These are phyloP conservation scores for Cercospora berteroae DNA, from an alignment of 2,329 filamentous ascomycete species.

Conservation along the genomic window DNA sequence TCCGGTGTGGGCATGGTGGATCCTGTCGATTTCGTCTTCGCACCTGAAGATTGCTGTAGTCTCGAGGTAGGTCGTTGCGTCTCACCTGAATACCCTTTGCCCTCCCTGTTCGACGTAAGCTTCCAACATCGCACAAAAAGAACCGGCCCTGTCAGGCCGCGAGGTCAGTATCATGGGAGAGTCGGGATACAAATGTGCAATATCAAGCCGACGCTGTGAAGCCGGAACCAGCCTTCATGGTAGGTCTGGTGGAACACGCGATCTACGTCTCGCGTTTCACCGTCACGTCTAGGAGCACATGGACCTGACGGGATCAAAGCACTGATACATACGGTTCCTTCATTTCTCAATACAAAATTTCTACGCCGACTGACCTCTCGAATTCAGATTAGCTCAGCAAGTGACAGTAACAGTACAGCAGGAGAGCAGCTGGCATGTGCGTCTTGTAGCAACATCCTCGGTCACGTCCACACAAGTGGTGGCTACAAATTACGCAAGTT, in stretches of 20 bases:
- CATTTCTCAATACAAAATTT: not conserved
- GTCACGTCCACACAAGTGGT: slow-evolving; percentile 44
- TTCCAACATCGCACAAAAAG: slow-evolving; percentile 33
- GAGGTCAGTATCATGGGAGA: slow-evolving; percentile 33
- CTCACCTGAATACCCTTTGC: not conserved
- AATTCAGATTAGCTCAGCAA: slow-evolving; percentile 7
- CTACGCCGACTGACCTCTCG: slow-evolving; percentile 10
- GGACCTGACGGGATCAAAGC: slow-evolving; percentile 34
- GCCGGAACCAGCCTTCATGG: slow-evolving; percentile 30
- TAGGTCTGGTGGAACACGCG: slow-evolving; percentile 26
- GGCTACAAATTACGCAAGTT: slow-evolving; percentile 42
- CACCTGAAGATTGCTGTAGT: slow-evolving; percentile 61
- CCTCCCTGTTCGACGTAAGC: slow-evolving; percentile 3
- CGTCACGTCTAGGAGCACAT: slow-evolving; percentile 32
- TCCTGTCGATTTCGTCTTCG: slow-evolving; percentile 70
- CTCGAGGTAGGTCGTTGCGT: slow-evolving; percentile 43
- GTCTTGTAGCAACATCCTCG: slow-evolving; percentile 40
- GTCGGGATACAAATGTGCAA: slow-evolving; percentile 40
- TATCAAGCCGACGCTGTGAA: slow-evolving; percentile 26
- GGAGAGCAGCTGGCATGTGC: slow-evolving; percentile 35
- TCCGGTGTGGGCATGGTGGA: slow-evolving; percentile 74
- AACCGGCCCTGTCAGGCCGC: slow-evolving; percentile 38
- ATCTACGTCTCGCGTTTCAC: slow-evolving; percentile 35
- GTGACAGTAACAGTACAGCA: not conserved
- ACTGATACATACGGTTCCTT: slow-evolving; percentile 35